A percentile compares a stretch with the other conserved stretches of the same genome.
Conservation (phyloP, 2,329 filamentous ascomycete species). For the Neurospora crassa region DNA sequence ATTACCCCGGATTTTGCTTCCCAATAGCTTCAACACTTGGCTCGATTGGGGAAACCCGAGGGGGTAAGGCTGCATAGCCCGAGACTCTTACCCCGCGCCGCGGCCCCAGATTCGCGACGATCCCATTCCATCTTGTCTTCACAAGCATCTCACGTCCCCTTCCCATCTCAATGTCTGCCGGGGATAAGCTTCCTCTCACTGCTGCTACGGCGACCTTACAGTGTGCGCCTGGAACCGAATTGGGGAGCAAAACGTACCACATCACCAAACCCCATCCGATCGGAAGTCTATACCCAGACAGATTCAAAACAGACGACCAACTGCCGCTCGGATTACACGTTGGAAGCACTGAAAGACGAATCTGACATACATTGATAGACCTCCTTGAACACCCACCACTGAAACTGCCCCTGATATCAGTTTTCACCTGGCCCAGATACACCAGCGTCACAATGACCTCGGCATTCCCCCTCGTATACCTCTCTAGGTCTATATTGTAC, state of each 20-base stretch:
- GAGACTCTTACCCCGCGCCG: no score
- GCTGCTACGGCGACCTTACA: background rate
- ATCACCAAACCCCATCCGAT: background rate
- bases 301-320: background rate
- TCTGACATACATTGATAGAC: background rate
- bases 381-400: background rate
- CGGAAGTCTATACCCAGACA: background rate
- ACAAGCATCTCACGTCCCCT: no score
- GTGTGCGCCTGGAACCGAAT: background rate
- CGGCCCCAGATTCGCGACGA: no score
- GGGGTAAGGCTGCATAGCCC: no score
- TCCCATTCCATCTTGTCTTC: background rate
- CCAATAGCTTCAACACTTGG: background rate
- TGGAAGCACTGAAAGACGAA: background rate
- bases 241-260: background rate
- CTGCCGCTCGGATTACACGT: background rate
- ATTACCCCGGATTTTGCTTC: background rate
- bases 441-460: background rate
- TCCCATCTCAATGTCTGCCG: background rate
- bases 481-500: background rate
- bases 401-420: background rate
- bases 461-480: background rate
- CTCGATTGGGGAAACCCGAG: background rate
- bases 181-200: background rate
- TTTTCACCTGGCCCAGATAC: background rate